phyloP scores from a whole-genome alignment of 2,329 filamentous ascomycete genomes.

The Penicillium sp. region DNA sequence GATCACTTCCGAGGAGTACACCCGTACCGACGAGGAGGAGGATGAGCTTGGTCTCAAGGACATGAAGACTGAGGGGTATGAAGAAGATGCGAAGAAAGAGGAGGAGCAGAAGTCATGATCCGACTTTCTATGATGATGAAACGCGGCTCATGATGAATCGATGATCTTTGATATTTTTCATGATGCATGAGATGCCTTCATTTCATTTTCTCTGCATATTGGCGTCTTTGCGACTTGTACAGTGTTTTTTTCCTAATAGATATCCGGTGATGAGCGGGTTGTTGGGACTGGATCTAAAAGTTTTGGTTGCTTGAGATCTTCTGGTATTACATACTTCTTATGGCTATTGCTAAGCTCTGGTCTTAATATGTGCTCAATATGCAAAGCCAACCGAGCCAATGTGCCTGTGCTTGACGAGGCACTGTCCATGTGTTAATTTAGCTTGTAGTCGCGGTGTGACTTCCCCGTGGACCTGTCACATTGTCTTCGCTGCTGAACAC shows the following conservation, averaged over 20 bases:
- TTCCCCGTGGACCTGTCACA: too few relatives aligned
- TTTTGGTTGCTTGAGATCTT: slow-evolving; percentile 2
- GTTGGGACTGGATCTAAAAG: slow-evolving; percentile 11
- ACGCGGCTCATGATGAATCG: slow-evolving; percentile 9
- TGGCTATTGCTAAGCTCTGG: background rate
- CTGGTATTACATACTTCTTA: background rate
- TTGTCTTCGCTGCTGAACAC: too few relatives aligned
- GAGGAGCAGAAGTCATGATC: slow-evolving; percentile 28
- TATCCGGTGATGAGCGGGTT: slow-evolving; percentile 18
- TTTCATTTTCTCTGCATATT: slow-evolving; percentile 13
- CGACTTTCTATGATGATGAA: slow-evolving; percentile 10
- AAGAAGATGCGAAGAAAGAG: slow-evolving; percentile 45
- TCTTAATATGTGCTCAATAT: too few relatives aligned
- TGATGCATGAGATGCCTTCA: slow-evolving; percentile 20
- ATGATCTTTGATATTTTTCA: slow-evolving; percentile 18
- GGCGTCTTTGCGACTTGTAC: slow-evolving; percentile 25
- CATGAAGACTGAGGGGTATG: slow-evolving; percentile 89
- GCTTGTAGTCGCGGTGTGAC: too few relatives aligned
- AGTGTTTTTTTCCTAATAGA: slow-evolving; percentile 18
- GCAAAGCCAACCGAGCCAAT: too few relatives aligned
- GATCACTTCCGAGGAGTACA: slow-evolving; percentile 75
- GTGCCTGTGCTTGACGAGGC: too few relatives aligned
- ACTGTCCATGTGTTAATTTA: too few relatives aligned
- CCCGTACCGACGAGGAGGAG: slow-evolving; percentile 83
- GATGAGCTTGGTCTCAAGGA: slow-evolving; percentile 86